Evolutionary conservation across 78 protist genomes (phyloP).

Genomic region (Dictyostelium citrinum): DNA sequence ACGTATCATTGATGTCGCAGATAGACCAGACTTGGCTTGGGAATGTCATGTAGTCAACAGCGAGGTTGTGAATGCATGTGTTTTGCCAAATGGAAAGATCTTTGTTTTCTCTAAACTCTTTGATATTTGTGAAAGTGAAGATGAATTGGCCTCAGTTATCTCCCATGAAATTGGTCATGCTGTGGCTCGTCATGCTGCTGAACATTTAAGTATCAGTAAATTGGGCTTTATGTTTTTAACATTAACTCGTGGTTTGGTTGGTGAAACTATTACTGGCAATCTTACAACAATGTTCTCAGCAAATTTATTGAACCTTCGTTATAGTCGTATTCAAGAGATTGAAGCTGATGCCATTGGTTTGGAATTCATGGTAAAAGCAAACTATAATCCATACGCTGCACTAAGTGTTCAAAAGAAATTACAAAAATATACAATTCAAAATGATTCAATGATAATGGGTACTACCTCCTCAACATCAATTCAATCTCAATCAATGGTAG

Average conservation of each 20-base stretch:
- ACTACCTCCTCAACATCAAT: background rate
- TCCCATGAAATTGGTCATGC: constrained; percentile 79
- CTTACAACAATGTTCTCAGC: constrained; percentile 17
- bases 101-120: constrained; percentile 43
- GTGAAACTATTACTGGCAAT: constrained; percentile 69
- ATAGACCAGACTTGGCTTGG: constrained; percentile 35
- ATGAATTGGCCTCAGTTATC: constrained; percentile 58
- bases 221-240: constrained; percentile 34
- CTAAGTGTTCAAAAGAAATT: constrained; percentile 12
- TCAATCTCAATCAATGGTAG: background rate
- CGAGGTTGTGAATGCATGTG: constrained; percentile 52
- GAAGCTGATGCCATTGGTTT: constrained; percentile 65
- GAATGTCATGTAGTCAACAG: constrained; percentile 70
- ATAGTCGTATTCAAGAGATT: constrained; percentile 56
- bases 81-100: constrained; percentile 58
- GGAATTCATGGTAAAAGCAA: constrained; percentile 17
- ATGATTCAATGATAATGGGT: background rate
- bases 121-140: constrained; percentile 30
- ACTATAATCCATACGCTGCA: constrained; percentile 24
- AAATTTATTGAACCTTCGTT: background rate
- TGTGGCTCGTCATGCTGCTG: constrained; percentile 71
- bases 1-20: constrained; percentile 7
- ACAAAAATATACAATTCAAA: background rate
- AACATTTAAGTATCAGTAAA: constrained; percentile 9
- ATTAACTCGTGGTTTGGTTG: constrained; percentile 53